Conservation (phyloP, 192 early-diverging fungal species). For the Coemansia sp. region DNA sequence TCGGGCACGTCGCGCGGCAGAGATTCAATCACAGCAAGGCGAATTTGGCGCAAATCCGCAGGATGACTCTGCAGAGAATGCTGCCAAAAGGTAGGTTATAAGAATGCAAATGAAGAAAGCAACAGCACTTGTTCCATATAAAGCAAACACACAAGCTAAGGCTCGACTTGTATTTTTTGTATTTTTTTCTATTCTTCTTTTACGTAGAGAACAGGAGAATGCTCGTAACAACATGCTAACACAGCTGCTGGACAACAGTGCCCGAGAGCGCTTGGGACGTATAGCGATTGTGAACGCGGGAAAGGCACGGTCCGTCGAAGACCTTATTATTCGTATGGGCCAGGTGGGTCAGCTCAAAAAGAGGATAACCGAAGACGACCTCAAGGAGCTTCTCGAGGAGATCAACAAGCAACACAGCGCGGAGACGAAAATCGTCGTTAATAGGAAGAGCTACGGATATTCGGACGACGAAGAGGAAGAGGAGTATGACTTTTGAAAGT, state of each 20-base stretch:
- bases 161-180: neutral
- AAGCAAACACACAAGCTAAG: too few species aligned
- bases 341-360: conserved; percentile 77
- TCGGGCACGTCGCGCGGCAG: conserved; percentile 15
- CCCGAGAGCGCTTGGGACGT: conserved; percentile 81
- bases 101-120: neutral
- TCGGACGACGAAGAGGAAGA: conserved; percentile 25
- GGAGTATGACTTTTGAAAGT: conserved; percentile 33
- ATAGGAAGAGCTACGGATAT: conserved; percentile 14
- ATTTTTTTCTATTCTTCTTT: neutral
- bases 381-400: conserved; percentile 84
- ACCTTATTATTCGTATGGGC: conserved; percentile 89
- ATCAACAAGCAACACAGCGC: conserved; percentile 63
- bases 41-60: neutral
- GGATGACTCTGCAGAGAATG: neutral
- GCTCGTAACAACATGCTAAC: conserved; percentile 76
- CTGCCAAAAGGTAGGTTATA: conserved; percentile 1
- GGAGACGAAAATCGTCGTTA: conserved; percentile 36
- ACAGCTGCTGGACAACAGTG: conserved; percentile 80
- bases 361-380: conserved; percentile 80
- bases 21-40: conserved; percentile 13
- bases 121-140: too few species aligned
- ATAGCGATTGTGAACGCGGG: conserved; percentile 91
- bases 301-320: conserved; percentile 85
- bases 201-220: conserved; percentile 76